phyloP scores from a whole-genome alignment of 345 rosid genomes.

The Lenwebbia sp. region DNA sequence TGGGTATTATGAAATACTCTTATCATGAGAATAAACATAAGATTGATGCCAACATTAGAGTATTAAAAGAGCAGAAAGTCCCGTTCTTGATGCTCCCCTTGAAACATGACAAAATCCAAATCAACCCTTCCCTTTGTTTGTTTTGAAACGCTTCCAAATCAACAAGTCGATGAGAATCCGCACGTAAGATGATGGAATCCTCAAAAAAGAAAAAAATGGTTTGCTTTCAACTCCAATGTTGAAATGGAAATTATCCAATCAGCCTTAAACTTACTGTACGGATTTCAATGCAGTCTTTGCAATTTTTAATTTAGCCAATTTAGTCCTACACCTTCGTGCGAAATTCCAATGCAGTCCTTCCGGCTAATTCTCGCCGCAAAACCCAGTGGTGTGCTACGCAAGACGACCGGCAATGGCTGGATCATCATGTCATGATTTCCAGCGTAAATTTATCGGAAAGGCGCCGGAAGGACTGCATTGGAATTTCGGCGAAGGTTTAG shows the following conservation, averaged over 20 bases:
- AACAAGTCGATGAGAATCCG: too few relatives aligned
- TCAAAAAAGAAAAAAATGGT: too few relatives aligned
- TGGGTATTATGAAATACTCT: too few relatives aligned
- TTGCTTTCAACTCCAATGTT: background rate
- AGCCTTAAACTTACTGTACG: accelerated
- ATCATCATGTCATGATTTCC: too few relatives aligned
- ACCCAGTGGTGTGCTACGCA: background rate
- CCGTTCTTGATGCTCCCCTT: background rate
- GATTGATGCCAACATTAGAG: background rate
- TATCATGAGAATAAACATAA: background rate
- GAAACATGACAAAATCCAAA: background rate
- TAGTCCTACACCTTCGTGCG: accelerated
- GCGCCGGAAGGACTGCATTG: too few relatives aligned
- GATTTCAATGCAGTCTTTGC: accelerated
- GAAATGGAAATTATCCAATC: background rate
- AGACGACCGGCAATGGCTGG: too few relatives aligned
- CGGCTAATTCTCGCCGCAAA: background rate
- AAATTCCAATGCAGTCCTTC: accelerated
- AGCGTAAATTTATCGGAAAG: too few relatives aligned
- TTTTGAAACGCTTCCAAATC: too few relatives aligned
- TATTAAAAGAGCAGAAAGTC: background rate
- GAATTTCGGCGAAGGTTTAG: too few relatives aligned
- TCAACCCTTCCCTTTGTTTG: background rate
- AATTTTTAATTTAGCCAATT: background rate
- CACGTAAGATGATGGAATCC: too few relatives aligned